Evolutionary conservation across 495 filamentous ascomycete genomes (phyloP).

Genomic region (Poronia punctata): DNA sequence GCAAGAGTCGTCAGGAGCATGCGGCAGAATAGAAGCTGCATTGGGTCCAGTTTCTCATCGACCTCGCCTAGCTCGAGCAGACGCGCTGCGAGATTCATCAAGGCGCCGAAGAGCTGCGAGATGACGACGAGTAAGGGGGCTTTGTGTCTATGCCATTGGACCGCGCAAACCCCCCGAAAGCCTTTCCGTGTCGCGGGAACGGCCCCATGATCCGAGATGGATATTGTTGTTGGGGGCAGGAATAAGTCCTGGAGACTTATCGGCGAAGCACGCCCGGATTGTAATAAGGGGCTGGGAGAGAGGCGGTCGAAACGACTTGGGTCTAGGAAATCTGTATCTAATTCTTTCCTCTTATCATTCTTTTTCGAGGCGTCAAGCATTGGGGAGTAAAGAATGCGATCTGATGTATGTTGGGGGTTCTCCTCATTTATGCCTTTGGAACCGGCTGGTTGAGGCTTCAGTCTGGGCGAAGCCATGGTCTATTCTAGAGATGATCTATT

Average conservation of each 20-base stretch:
- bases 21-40: slow-evolving; percentile 82
- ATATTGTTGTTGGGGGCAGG: background rate
- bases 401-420: background rate
- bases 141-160: slow-evolving; percentile 51
- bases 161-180: slow-evolving; percentile 10
- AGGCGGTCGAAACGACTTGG: background rate
- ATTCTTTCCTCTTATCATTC: background rate
- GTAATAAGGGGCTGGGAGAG: background rate
- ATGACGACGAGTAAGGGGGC: slow-evolving; percentile 65
- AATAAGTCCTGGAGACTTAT: background rate
- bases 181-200: background rate
- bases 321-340: background rate
- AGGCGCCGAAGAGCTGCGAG: slow-evolving; percentile 75
- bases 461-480: slow-evolving; percentile 1
- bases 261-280: background rate
- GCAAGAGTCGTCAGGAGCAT: slow-evolving; percentile 70
- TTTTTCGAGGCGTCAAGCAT: background rate
- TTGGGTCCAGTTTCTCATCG: slow-evolving; percentile 60
- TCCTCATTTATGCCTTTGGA: background rate
- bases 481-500: background rate
- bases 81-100: slow-evolving; percentile 84
- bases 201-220: slow-evolving; percentile 5
- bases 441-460: background rate
- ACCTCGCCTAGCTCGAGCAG: slow-evolving; percentile 63
- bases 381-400: background rate